phyloP scores from a whole-genome alignment of 164 flowering plant species.

The Aristolochia fimbriata region DNA sequence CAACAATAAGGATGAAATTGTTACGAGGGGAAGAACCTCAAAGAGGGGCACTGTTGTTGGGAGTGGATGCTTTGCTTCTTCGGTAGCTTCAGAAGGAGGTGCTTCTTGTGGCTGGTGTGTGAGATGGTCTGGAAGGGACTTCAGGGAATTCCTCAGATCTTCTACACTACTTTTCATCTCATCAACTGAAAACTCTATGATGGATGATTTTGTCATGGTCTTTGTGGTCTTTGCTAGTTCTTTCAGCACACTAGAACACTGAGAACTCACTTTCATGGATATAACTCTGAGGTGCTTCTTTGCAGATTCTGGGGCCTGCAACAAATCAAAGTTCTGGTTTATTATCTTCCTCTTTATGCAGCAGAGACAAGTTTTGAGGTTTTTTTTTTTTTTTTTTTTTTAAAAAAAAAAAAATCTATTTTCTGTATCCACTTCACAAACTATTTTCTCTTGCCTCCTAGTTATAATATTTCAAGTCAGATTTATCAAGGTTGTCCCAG shows the following conservation, averaged over 20 bases:
- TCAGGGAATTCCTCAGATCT: constrained; percentile 10
- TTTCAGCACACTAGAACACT: constrained; percentile 31
- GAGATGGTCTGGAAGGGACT: constrained; percentile 4
- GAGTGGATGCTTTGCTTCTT: not conserved
- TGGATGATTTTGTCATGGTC: constrained; percentile 43
- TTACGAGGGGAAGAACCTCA: constrained; percentile 47
- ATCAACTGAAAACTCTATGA: constrained; percentile 23
- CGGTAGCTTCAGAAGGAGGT: not conserved
- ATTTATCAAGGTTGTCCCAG: constrained; percentile 66
- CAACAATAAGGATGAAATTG: constrained; percentile 40
- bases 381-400: too few species aligned
- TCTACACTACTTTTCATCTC: constrained; percentile 34
- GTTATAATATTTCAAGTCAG: constrained; percentile 57
- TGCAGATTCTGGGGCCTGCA: constrained; percentile 22
- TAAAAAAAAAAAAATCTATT: not conserved
- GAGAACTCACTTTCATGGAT: constrained; percentile 18
- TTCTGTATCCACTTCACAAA: too few species aligned
- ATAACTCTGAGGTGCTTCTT: constrained; percentile 22
- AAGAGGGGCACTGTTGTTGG: constrained; percentile 17
- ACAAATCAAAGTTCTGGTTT: not conserved
- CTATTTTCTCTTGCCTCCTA: constrained; percentile 51
- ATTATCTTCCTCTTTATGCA: not conserved
- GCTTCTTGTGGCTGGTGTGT: not conserved
- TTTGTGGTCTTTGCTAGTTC: constrained; percentile 36
- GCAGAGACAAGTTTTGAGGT: too few species aligned